These are phyloP conservation scores for Daldinia vernicosa DNA, from an alignment of 495 filamentous ascomycete species.

Conservation along the genomic window DNA sequence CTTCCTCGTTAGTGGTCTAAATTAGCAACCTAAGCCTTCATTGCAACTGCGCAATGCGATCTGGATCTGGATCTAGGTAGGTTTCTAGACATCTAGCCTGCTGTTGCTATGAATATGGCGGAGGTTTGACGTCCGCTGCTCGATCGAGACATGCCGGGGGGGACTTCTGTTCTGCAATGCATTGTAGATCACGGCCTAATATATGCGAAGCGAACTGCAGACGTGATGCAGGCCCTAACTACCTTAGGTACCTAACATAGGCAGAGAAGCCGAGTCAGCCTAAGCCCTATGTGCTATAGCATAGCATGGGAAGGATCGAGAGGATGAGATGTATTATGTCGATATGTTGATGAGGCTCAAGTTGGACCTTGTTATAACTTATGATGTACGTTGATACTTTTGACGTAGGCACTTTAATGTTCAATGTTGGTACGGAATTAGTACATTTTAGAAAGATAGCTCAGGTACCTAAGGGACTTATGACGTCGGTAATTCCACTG, in stretches of 20 bases:
- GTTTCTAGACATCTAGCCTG: background rate
- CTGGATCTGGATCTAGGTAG: constrained; percentile 16
- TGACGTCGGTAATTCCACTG: background rate
- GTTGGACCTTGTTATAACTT: background rate
- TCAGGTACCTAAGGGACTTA: background rate
- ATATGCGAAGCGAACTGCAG: constrained; percentile 30
- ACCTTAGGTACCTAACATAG: too few relatives aligned
- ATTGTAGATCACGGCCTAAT: constrained; percentile 30
- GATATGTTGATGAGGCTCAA: constrained; percentile 11
- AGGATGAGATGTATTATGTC: background rate
- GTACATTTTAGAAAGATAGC: too few relatives aligned
- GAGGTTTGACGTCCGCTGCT: constrained; percentile 31
- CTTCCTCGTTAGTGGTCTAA: background rate
- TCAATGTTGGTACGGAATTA: too few relatives aligned
- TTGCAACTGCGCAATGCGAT: constrained; percentile 1
- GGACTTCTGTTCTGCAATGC: constrained; percentile 37
- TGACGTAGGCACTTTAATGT: background rate
- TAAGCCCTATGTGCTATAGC: constrained; percentile 17
- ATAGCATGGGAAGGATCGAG: background rate
- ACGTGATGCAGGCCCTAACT: constrained; percentile 21
- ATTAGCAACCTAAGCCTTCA: background rate
- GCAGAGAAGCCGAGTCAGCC: background rate
- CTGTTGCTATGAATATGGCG: constrained; percentile 18
- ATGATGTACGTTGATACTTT: background rate
- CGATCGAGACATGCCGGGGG: constrained; percentile 22